These are phyloP conservation scores for Lotus japonicus DNA, from an alignment of 306 rosid species.

Conservation along the genomic window DNA sequence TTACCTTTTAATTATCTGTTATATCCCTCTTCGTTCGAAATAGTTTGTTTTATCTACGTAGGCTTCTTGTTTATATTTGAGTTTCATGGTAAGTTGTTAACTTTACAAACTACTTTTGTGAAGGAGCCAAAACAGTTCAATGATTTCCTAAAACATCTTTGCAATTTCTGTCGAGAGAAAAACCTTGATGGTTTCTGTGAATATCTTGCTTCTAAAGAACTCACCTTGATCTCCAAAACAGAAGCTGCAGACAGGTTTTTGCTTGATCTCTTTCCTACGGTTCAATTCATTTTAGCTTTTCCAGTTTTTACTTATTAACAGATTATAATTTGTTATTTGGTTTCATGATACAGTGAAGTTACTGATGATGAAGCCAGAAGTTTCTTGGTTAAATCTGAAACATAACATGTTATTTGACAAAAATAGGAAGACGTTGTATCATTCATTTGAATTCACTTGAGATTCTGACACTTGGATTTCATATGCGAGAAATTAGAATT, in stretches of 20 bases:
- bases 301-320: not conserved
- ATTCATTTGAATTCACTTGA: not conserved
- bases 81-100: constrained; percentile 2
- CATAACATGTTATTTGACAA: constrained; percentile 17
- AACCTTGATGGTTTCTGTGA: constrained; percentile 47
- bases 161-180: constrained; percentile 53
- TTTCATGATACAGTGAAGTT: constrained; percentile 54
- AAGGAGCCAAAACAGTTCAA: constrained; percentile 95
- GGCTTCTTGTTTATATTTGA: constrained; percentile 6
- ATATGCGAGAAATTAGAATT: not conserved
- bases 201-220: constrained; percentile 49
- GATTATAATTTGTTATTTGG: constrained; percentile 19
- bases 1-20: not conserved
- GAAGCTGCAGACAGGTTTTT: constrained; percentile 82
- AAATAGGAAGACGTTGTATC: not conserved
- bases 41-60: constrained; percentile 2
- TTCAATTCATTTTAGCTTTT: not conserved
- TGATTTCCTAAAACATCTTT: constrained; percentile 51
- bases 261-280: not conserved
- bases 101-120: not conserved
- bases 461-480: not conserved
- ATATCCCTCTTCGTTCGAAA: not conserved
- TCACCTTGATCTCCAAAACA: constrained; percentile 62
- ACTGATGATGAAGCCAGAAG: constrained; percentile 67
- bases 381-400: constrained; percentile 58